phyloP scores from a whole-genome alignment of 495 filamentous ascomycete species.

The Xylaria flabelliformis region DNA sequence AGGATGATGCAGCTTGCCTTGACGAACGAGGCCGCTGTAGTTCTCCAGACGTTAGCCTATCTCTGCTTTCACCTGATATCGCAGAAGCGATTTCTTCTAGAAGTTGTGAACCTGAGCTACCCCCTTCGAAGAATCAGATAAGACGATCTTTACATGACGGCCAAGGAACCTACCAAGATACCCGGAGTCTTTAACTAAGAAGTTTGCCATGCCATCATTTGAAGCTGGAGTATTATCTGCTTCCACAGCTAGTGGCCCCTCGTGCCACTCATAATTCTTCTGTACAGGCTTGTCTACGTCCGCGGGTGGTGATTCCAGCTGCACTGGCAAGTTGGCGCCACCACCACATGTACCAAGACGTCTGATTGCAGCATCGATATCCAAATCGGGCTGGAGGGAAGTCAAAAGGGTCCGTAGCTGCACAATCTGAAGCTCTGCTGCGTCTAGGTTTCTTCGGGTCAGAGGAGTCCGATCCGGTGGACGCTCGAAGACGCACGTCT shows the following conservation, averaged over 20 bases:
- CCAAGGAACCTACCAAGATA: slow-evolving; percentile 40
- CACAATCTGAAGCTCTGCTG: slow-evolving; percentile 39
- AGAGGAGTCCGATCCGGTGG: slow-evolving; percentile 42
- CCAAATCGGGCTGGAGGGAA: slow-evolving; percentile 41
- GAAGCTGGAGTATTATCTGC: slow-evolving; percentile 12
- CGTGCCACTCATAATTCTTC: slow-evolving; percentile 3
- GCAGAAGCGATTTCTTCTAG: slow-evolving; percentile 5
- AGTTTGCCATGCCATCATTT: slow-evolving; percentile 44
- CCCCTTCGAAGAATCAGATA: background rate
- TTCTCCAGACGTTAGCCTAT: background rate
- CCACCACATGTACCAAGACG: background rate
- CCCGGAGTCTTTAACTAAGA: slow-evolving; percentile 39
- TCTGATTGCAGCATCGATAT: slow-evolving; percentile 37
- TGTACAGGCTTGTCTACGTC: background rate
- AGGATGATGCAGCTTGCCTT: background rate
- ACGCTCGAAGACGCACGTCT: slow-evolving; percentile 39
- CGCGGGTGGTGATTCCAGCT: background rate
- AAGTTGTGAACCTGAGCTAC: slow-evolving; percentile 4
- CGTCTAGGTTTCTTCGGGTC: slow-evolving; percentile 45
- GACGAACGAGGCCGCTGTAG: slow-evolving; percentile 4
- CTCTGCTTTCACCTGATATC: background rate
- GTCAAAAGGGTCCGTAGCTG: slow-evolving; percentile 39
- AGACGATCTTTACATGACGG: slow-evolving; percentile 35
- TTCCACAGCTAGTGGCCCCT: background rate
- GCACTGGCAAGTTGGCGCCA: slow-evolving; percentile 9